Percentiles rank a stretch among this genome's conserved stretches.
These are phyloP conservation scores for Mycena vitilis DNA, from an alignment of 768 basidiomycete species.

Conservation along the genomic window DNA sequence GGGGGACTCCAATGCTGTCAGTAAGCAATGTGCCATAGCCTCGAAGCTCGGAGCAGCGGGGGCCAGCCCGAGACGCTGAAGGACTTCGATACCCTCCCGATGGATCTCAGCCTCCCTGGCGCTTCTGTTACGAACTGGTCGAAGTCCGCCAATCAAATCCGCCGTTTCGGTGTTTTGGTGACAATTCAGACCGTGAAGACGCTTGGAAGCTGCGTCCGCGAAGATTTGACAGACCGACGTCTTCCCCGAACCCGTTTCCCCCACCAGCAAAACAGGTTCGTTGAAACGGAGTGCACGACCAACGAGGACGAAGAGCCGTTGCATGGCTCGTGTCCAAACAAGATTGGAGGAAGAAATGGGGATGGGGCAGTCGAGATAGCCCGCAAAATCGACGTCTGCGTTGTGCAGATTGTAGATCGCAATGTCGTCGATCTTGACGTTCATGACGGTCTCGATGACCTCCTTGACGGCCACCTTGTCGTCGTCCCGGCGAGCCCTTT, in stretches of 20 bases:
- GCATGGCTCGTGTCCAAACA: conserved; percentile 96
- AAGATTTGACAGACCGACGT: conserved; percentile 96
- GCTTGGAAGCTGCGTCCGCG: conserved; percentile 71
- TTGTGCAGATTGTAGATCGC: conserved; percentile 72
- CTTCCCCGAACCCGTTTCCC: conserved; percentile 97
- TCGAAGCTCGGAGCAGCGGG: conserved; percentile 39
- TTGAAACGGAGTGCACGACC: conserved; percentile 89
- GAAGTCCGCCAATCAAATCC: conserved; percentile 92
- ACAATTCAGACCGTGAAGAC: conserved; percentile 85
- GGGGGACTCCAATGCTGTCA: conserved; percentile 42
- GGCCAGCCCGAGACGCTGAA: conserved; percentile 56
- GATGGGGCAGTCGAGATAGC: conserved; percentile 67
- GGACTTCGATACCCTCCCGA: conserved; percentile 53
- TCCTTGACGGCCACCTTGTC: conserved; percentile 93
- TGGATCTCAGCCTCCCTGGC: conserved; percentile 62
- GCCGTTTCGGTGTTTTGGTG: conserved; percentile 99
- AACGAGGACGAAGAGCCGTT: conserved; percentile 85
- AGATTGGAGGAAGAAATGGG: conserved; percentile 60
- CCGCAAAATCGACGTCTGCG: conserved; percentile 51
- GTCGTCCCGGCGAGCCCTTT: conserved; percentile 85
- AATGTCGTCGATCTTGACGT: conserved; percentile 81
- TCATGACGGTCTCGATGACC: conserved; percentile 91
- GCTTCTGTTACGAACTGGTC: conserved; percentile 85
- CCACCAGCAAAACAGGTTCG: conserved; percentile 95
- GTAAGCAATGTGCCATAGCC: conserved; percentile 43